These are phyloP conservation scores for Litsea cubeba DNA, from an alignment of 164 flowering plant genomes.

Conservation along the genomic window DNA sequence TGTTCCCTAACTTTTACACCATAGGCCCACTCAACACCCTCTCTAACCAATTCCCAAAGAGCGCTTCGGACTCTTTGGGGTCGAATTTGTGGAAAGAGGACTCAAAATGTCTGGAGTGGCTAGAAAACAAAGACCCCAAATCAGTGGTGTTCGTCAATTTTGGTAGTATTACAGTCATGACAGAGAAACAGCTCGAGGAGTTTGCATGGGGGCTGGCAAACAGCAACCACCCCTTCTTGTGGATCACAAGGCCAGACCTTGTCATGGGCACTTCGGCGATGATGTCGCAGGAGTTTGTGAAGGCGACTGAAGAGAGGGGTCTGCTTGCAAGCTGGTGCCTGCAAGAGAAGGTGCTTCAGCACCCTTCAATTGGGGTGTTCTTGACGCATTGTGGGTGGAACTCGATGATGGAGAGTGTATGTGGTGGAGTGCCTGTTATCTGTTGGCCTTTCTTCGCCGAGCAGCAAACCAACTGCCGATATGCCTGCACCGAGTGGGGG, in stretches of 20 bases:
- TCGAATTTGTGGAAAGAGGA: constrained; percentile 13
- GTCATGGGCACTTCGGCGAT: constrained; percentile 30
- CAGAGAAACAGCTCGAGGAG: constrained; percentile 25
- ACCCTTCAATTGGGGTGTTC: constrained; percentile 32
- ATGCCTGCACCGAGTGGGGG: constrained; percentile 18
- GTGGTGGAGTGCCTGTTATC: constrained; percentile 25
- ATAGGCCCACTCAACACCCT: constrained; percentile 24
- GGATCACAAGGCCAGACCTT: constrained; percentile 51
- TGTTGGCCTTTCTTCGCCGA: constrained; percentile 33
- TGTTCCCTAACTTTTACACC: constrained; percentile 9
- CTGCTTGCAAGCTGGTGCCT: constrained; percentile 28
- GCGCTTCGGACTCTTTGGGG: background rate
- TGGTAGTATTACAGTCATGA: constrained; percentile 35
- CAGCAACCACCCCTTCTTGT: constrained; percentile 32
- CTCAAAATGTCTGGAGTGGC: constrained; percentile 30
- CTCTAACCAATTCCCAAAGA: background rate
- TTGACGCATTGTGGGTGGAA: constrained; percentile 40
- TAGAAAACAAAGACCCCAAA: constrained; percentile 16
- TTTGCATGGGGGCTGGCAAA: constrained; percentile 47
- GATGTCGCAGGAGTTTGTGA: constrained; percentile 8
- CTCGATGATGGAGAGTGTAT: constrained; percentile 24
- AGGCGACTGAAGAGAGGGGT: constrained; percentile 8
- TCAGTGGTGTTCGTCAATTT: constrained; percentile 38
- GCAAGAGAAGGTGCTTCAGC: constrained; percentile 32
- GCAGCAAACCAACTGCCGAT: constrained; percentile 24